phyloP scores from a whole-genome alignment of 1,284 basidiomycete genomes.

The Austroboletus rostrupii region DNA sequence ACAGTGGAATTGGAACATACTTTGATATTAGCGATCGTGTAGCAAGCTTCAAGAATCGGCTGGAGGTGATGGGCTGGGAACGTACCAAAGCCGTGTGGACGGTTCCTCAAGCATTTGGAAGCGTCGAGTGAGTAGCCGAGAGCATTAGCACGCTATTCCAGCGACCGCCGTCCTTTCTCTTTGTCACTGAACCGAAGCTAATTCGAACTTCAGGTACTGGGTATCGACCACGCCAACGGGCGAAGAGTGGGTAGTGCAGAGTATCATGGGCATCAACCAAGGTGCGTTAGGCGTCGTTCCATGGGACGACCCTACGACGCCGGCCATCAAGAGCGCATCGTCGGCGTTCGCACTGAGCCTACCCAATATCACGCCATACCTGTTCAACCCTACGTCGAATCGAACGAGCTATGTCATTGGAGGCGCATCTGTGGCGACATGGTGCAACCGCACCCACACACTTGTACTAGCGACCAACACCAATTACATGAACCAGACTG shows the following conservation, averaged over 20 bases:
- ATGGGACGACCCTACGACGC: conserved; percentile 63
- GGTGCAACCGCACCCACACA: conserved; percentile 31
- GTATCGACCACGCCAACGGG: conserved; percentile 55
- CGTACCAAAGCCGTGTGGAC: conserved; percentile 57
- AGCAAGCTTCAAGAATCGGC: conserved; percentile 56
- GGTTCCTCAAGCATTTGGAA: conserved; percentile 74
- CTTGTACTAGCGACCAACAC: conserved; percentile 43
- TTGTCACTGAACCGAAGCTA: not conserved
- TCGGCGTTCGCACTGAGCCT: conserved; percentile 49
- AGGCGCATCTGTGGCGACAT: conserved; percentile 38
- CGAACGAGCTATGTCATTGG: conserved; percentile 27
- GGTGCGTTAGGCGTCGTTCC: conserved; percentile 64
- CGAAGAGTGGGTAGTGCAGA: conserved; percentile 62
- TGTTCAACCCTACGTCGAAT: conserved; percentile 32
- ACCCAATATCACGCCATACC: conserved; percentile 36
- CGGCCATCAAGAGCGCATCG: conserved; percentile 55
- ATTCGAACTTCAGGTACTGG: conserved; percentile 53
- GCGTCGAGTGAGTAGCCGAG: conserved; percentile 40
- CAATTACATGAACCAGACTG: conserved; percentile 31
- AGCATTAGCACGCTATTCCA: not conserved
- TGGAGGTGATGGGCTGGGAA: conserved; percentile 61
- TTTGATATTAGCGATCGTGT: conserved; percentile 63
- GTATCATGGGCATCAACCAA: conserved; percentile 65
- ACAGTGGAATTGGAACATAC: conserved; percentile 29
- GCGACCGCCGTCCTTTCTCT: not conserved